Evolutionary conservation across 1,284 basidiomycete genomes (phyloP), one percentile per base, ranked within the genome.

Genomic region (Phylloporus sp.): DNA sequence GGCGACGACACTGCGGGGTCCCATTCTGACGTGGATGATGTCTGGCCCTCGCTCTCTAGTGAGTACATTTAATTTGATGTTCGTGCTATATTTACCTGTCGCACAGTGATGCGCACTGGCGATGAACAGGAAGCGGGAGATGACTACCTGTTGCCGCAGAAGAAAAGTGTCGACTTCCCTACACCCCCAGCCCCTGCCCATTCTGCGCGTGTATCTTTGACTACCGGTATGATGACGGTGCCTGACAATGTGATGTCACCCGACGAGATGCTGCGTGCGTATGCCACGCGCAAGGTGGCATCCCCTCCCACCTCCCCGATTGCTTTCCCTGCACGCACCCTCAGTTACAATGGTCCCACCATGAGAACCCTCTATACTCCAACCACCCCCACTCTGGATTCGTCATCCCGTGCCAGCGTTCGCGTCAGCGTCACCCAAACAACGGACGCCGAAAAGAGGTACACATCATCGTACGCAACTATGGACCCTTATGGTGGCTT

Each of bases 241-340:
- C 81, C 82, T 24, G 80, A 80, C 0, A 80, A 69, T 51, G 76
- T 81, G 46, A 86, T 87, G 83, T 84, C 84, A 0, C 90, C 90
- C 6, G 90, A 92, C 67, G 90, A 84, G 22, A 89, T 92, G 88
- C 79, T 92, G 44, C 84, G 85, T n/a, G 88, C 87, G 1, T 92
- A 92, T 63, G 90, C 90, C 4, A 85, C 86, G 56, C 81, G 86
- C 60, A 84, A 82, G 68, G 71, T 78, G 4, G 68, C 59, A 4
- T 78, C 79, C 12, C 74, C 78, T 37, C 75, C 76, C 29, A 74
- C 70, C 56, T 74, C 76, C 8, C 68, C 76, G 20, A 70, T 77
- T 18, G 63, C 76, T 20, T 77, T 74, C 55, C 77, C 74, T 13
- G 50, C 66, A 5, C 76, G 72, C 26, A 60, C 66, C 29, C 64